Evolutionary conservation across 805 yeast species (phyloP), one percentile per base, ranked within the genome.

Genomic region (Zygosaccharomyces lentus): DNA sequence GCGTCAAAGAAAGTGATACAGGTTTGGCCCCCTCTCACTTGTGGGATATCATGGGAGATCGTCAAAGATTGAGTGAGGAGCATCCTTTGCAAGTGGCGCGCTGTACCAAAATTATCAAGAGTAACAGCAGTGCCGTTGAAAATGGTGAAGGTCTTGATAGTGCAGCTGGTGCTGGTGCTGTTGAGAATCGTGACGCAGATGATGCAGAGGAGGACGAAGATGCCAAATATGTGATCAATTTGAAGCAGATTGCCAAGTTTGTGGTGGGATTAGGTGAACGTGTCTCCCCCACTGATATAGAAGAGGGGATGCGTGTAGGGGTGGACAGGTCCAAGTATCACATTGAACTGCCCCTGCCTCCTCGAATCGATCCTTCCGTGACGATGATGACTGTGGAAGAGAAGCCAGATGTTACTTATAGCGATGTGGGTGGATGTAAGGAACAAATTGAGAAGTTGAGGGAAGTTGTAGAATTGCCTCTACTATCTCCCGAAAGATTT

Each of bases 361-460:
- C 99, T 46, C 77, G 95, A 62, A 93, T 93, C 64, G 99, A 93
- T 67, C 98, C 99, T 10, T 79, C 89, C 32, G 99, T 93, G 45
- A 93, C 99, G 6, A 93, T 93, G 99, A 93, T 93, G 99, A 91
- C 98, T 1, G 99, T 93, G 39, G 99, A 93, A 69, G 99, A 93
- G 70, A 93, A 93, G 68, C 99, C 99, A 10, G 99, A 93, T 69
- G 98, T 93, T 31, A 93, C 99, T 1, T 93, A 93, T 68, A 87
- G 95, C 51, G 99, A 93, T 66, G 90, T 93, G 52, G 99, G 99
- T 58, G 99, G 99, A 31, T 88, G 96, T 67, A 93, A 93, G 73
- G 98, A 93, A 52, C 99, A 93, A 68, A 91, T 93, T 60, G 99
- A 93, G 67, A 90, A 91, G 68, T 75, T 90, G 50, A 79, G 97